Percentiles rank a stretch among this genome's conserved stretches.
These are phyloP conservation scores for Aspergillus ibericus DNA, from an alignment of 2,329 filamentous ascomycete species.

Conservation along the genomic window DNA sequence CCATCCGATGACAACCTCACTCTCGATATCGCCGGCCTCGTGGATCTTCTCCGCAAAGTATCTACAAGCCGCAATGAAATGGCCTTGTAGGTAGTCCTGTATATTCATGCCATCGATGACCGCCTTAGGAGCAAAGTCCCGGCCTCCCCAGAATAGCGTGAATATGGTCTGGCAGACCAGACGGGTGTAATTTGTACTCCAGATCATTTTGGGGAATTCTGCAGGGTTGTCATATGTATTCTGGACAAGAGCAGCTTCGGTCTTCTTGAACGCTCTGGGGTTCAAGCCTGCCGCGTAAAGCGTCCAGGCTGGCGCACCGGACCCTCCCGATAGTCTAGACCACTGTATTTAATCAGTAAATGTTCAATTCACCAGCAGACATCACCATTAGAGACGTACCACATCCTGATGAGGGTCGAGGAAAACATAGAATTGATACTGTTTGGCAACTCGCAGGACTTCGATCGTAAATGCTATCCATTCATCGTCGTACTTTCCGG, in stretches of 20 bases:
- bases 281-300: slow-evolving; percentile 91
- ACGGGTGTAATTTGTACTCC: slow-evolving; percentile 94
- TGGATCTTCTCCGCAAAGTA: slow-evolving; percentile 82
- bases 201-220: slow-evolving; percentile 96
- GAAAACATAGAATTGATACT: slow-evolving; percentile 92
- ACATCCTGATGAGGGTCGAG: slow-evolving; percentile 99
- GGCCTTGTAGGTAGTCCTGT: slow-evolving; percentile 87
- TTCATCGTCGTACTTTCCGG: slow-evolving; percentile 87
- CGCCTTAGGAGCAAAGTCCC: slow-evolving; percentile 91
- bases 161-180: slow-evolving; percentile 88
- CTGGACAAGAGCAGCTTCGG: slow-evolving; percentile 89
- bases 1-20: slow-evolving; percentile 89
- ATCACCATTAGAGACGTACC: slow-evolving; percentile 51
- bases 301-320: slow-evolving; percentile 96
- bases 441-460: slow-evolving; percentile 76
- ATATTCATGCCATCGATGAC: slow-evolving; percentile 95
- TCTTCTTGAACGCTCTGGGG: slow-evolving; percentile 78
- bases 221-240: slow-evolving; percentile 86
- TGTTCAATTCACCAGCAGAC: background rate
- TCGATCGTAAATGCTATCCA: slow-evolving; percentile 91
- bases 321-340: slow-evolving; percentile 92
- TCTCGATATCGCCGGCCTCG: slow-evolving; percentile 83
- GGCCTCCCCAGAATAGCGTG: slow-evolving; percentile 88
- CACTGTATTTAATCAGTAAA: slow-evolving; percentile 58
- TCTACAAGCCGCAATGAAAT: slow-evolving; percentile 76